These are phyloP conservation scores for Phlebopus sp. DNA, from an alignment of 1,284 basidiomycete species.

Conservation along the genomic window DNA sequence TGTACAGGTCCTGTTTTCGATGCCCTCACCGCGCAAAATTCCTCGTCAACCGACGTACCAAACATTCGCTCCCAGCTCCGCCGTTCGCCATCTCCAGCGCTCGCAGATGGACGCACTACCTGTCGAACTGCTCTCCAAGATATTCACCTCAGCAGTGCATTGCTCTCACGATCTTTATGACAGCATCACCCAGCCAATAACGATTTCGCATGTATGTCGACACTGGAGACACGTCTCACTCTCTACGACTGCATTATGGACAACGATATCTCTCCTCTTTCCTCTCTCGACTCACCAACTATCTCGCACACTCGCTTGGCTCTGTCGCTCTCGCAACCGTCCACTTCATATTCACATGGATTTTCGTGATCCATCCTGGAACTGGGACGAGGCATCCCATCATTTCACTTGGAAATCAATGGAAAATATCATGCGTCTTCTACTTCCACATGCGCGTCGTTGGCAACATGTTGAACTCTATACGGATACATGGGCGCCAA, in stretches of 20 bases:
- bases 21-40: background rate
- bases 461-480: constrained; percentile 48
- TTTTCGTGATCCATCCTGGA: constrained; percentile 51
- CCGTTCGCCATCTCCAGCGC: background rate
- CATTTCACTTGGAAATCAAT: constrained; percentile 40
- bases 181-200: constrained; percentile 23
- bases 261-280: constrained; percentile 39
- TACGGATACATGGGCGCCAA: constrained; percentile 56
- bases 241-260: constrained; percentile 43
- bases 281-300: constrained; percentile 39
- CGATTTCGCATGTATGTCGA: constrained; percentile 44
- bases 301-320: constrained; percentile 33
- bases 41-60: background rate
- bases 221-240: constrained; percentile 46
- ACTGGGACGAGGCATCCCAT: constrained; percentile 41
- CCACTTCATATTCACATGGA: constrained; percentile 50
- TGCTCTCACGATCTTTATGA: constrained; percentile 28
- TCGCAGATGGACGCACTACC: constrained; percentile 31
- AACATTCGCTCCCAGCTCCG: background rate
- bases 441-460: constrained; percentile 41
- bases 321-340: constrained; percentile 40
- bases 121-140: constrained; percentile 40
- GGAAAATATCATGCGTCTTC: constrained; percentile 40
- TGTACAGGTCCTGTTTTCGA: background rate
- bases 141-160: constrained; percentile 33